These are phyloP conservation scores for Lentinula sp. DNA, from an alignment of 768 basidiomycete species.

Conservation along the genomic window DNA sequence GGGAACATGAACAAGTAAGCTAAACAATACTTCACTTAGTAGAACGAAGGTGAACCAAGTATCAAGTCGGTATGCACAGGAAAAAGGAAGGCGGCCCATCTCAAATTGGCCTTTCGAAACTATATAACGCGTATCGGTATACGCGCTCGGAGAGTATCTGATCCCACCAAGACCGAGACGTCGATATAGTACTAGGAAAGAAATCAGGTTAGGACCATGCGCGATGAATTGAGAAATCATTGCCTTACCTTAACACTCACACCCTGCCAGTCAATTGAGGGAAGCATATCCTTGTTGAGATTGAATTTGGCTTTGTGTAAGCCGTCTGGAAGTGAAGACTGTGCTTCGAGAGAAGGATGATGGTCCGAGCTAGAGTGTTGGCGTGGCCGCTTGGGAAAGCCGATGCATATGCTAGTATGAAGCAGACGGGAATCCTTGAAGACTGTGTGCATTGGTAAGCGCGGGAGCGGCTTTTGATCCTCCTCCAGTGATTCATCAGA, in stretches of 20 bases:
- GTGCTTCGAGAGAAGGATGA: conserved; percentile 41
- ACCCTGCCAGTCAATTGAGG: conserved; percentile 61
- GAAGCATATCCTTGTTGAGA: conserved; percentile 53
- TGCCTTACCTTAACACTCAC: conserved; percentile 57
- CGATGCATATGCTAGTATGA: conserved; percentile 49
- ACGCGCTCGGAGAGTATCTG: conserved; percentile 56
- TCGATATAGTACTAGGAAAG: conserved; percentile 62
- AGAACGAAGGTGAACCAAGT: not conserved
- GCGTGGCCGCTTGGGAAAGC: conserved; percentile 67
- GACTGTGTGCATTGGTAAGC: conserved; percentile 30
- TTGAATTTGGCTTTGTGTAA: conserved; percentile 55
- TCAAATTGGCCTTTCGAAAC: conserved; percentile 3
- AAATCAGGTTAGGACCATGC: conserved; percentile 2
- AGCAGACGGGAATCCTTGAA: conserved; percentile 40
- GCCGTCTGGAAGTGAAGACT: conserved; percentile 57
- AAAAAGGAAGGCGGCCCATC: not conserved
- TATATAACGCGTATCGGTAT: conserved; percentile 56
- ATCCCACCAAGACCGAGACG: conserved; percentile 58
- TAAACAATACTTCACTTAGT: not conserved
- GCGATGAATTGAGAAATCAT: not conserved
- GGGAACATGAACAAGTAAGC: not conserved
- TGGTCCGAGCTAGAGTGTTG: conserved; percentile 29
- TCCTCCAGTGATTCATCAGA: conserved; percentile 16
- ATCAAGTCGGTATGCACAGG: not conserved
- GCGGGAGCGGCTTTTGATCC: conserved; percentile 37